These are phyloP conservation scores for Pisolithus tinctorius DNA, from an alignment of 768 basidiomycete genomes.

Conservation along the genomic window DNA sequence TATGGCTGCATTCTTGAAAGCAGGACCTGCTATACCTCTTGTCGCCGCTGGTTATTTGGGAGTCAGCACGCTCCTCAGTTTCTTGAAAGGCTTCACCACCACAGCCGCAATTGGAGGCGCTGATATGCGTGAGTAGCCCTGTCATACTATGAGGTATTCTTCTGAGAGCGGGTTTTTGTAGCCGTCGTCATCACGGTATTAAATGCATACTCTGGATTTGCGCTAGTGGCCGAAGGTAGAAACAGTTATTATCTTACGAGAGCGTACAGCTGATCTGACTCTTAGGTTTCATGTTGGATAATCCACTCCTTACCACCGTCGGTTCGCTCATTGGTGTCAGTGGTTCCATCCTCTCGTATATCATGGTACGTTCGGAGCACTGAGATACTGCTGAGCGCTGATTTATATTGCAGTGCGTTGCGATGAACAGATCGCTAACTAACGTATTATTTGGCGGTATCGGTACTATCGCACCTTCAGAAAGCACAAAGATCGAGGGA, in stretches of 20 bases:
- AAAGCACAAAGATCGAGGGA: conserved; percentile 76
- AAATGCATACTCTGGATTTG: conserved; percentile 88
- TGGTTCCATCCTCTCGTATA: conserved; percentile 86
- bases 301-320: conserved; percentile 74
- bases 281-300: conserved; percentile 81
- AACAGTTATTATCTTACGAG: not conserved
- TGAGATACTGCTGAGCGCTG: not conserved
- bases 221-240: conserved; percentile 79
- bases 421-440: conserved; percentile 82
- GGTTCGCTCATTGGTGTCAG: conserved; percentile 87
- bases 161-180: conserved; percentile 21
- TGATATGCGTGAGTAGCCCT: conserved; percentile 71
- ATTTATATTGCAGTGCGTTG: conserved; percentile 57
- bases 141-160: conserved; percentile 4
- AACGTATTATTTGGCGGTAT: conserved; percentile 92
- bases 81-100: conserved; percentile 80
- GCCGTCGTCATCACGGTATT: conserved; percentile 88
- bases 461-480: conserved; percentile 43
- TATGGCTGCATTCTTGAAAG: conserved; percentile 71
- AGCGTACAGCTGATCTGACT: not conserved
- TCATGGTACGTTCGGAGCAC: conserved; percentile 58
- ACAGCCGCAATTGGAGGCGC: conserved; percentile 91
- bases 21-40: conserved; percentile 62
- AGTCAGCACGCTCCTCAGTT: conserved; percentile 68
- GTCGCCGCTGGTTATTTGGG: conserved; percentile 76